These are phyloP conservation scores for Esteya vermicola DNA, from an alignment of 2,329 filamentous ascomycete genomes.

Conservation along the genomic window DNA sequence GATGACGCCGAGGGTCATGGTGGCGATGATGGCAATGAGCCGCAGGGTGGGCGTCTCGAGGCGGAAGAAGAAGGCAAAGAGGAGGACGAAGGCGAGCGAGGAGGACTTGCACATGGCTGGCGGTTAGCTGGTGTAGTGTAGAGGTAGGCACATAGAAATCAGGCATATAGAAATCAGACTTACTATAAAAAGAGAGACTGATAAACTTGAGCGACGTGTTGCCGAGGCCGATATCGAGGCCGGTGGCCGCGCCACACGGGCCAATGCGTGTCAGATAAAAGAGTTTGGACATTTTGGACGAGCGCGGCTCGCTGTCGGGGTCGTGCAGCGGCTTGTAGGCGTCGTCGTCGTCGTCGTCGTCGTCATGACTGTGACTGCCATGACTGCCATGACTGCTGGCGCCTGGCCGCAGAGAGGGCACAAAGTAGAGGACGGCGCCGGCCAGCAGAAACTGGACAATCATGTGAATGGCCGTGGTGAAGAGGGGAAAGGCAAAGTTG, in stretches of 20 bases:
- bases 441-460: slow-evolving; percentile 79
- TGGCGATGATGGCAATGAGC: slow-evolving; percentile 71
- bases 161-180: slow-evolving; percentile 21
- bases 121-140: slow-evolving; percentile 1
- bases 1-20: slow-evolving; percentile 85
- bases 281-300: slow-evolving; percentile 53
- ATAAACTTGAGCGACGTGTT: slow-evolving; percentile 96
- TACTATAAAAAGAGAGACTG: slow-evolving; percentile 89
- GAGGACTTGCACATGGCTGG: slow-evolving; percentile 96
- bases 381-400: slow-evolving; percentile 30
- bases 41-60: slow-evolving; percentile 79
- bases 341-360: slow-evolving; percentile 47
- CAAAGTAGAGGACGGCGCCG: slow-evolving; percentile 60
- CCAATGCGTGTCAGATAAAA: slow-evolving; percentile 90
- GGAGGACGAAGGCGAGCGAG: slow-evolving; percentile 81
- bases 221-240: slow-evolving; percentile 86
- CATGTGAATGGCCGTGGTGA: slow-evolving; percentile 94
- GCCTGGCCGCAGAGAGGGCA: slow-evolving; percentile 61
- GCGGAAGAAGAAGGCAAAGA: slow-evolving; percentile 89
- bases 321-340: slow-evolving; percentile 28
- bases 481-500: slow-evolving; percentile 88
- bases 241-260: slow-evolving; percentile 84
- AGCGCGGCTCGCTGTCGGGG: slow-evolving; percentile 32
- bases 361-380: slow-evolving; percentile 21
- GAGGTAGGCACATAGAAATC: too few relatives aligned